Conservation (phyloP, 106 monocot genomes). For the Dioscorea dumetorum region DNA sequence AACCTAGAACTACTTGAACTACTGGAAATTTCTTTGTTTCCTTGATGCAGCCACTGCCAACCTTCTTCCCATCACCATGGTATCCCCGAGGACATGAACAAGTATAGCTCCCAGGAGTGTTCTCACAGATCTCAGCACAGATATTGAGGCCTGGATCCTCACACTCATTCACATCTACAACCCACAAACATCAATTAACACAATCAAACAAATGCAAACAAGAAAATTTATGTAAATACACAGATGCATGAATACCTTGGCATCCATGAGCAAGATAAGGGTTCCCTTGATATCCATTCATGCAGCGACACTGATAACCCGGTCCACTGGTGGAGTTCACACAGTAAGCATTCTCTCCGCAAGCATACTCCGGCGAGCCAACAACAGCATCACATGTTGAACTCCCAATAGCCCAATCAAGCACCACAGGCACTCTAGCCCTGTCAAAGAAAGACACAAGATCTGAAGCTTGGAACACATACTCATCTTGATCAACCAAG, state of each 20-base stretch:
- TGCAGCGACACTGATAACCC: constrained; percentile 43
- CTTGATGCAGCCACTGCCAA: constrained; percentile 38
- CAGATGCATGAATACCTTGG: constrained; percentile 18
- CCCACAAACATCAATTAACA: neutral
- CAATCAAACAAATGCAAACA: neutral
- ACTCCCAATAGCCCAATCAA: constrained; percentile 24
- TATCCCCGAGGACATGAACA: constrained; percentile 41
- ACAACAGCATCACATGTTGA: constrained; percentile 6
- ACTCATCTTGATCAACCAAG: constrained; percentile 19
- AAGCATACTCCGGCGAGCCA: neutral
- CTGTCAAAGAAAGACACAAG: neutral
- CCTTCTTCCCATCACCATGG: constrained; percentile 33
- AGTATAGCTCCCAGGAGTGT: constrained; percentile 29
- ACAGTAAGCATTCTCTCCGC: constrained; percentile 22
- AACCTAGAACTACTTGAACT: constrained; percentile 35
- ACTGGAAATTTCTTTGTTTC: constrained; percentile 16
- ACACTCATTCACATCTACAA: constrained; percentile 62
- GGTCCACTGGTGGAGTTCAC: constrained; percentile 12
- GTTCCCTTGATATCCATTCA: constrained; percentile 38
- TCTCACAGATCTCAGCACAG: constrained; percentile 28
- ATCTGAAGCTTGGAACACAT: constrained; percentile 9
- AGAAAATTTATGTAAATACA: neutral
- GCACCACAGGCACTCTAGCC: constrained; percentile 4
- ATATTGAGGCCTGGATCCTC: constrained; percentile 17
- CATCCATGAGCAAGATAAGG: constrained; percentile 44